phyloP scores from a whole-genome alignment of 306 rosid species.

The Cicer yamashitae region DNA sequence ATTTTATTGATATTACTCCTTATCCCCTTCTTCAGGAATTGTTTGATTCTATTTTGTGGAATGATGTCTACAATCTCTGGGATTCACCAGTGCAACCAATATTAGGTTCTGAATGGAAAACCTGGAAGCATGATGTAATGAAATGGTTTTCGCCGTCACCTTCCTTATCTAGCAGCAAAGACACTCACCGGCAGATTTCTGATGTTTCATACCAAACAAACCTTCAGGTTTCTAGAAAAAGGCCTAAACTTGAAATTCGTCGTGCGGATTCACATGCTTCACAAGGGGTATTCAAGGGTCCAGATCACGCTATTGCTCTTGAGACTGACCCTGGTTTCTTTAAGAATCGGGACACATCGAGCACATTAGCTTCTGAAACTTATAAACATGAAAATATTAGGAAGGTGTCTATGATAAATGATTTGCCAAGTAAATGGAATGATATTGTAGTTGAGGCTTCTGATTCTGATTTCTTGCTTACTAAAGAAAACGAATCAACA shows the following conservation, averaged over 20 bases:
- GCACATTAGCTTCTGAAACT: conserved; percentile 58
- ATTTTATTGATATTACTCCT: conserved; percentile 45
- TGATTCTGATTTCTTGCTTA: conserved; percentile 51
- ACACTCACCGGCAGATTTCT: conserved; percentile 55
- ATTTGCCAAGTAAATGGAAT: conserved; percentile 64
- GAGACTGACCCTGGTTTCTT: conserved; percentile 74
- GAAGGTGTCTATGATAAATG: conserved; percentile 52
- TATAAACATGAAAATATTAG: conserved; percentile 57
- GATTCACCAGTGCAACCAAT: conserved; percentile 63
- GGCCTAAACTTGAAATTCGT: conserved; percentile 98
- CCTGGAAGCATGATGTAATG: conserved; percentile 93
- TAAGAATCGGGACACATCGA: conserved; percentile 56
- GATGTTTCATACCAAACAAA: conserved; percentile 61
- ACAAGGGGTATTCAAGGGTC: conserved; percentile 61
- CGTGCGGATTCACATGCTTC: conserved; percentile 89
- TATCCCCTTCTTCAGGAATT: conserved; percentile 71
- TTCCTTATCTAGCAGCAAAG: conserved; percentile 58
- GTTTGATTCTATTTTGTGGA: conserved; percentile 83
- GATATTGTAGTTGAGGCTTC: conserved; percentile 63
- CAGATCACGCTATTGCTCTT: conserved; percentile 62
- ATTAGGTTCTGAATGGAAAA: conserved; percentile 94
- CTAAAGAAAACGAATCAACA: conserved; percentile 62
- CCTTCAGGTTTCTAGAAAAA: conserved; percentile 78
- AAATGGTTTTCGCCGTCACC: conserved; percentile 80
- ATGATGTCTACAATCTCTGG: conserved; percentile 69